Percentiles rank a stretch among this genome's conserved stretches.
These are phyloP conservation scores for Beauveria sp. DNA, from an alignment of 2,329 filamentous ascomycete species.

Conservation along the genomic window DNA sequence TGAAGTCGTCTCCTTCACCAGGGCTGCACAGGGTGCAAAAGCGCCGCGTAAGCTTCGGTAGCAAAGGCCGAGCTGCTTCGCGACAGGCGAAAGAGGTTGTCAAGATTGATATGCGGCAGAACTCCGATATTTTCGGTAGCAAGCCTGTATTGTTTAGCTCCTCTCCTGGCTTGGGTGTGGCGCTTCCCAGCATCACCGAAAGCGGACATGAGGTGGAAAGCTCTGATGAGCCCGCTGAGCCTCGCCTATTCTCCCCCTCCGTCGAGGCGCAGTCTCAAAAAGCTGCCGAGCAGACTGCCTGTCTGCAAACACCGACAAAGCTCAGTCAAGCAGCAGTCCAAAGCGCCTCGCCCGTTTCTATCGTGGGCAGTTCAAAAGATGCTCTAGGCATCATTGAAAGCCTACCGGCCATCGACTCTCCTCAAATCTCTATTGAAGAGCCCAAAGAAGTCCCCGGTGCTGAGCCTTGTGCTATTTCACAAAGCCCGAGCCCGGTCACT, in stretches of 20 bases:
- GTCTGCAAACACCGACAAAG: not conserved
- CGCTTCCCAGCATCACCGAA: slow-evolving; percentile 6
- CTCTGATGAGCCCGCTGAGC: not conserved
- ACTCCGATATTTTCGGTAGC: slow-evolving; percentile 28
- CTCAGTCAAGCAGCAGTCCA: not conserved
- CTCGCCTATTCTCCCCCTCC: not conserved
- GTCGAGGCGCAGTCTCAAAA: not conserved
- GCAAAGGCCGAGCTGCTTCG: slow-evolving; percentile 4
- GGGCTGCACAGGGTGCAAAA: not conserved
- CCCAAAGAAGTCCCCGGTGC: not conserved
- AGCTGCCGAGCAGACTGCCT: not conserved
- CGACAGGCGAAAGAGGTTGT: slow-evolving; percentile 18
- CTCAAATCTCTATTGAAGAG: not conserved
- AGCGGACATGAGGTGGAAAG: not conserved
- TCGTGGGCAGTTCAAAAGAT: not conserved
- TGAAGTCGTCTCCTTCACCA: not conserved
- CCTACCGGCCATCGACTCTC: not conserved
- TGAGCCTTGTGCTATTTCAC: not conserved
- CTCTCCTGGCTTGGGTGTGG: not conserved
- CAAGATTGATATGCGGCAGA: slow-evolving; percentile 28
- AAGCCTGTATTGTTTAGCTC: slow-evolving; percentile 11
- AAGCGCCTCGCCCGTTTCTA: not conserved
- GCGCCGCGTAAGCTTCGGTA: not conserved
- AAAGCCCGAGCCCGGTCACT: slow-evolving; percentile 2
- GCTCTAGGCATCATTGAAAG: not conserved